Evolutionary conservation across 148 eudicot species (phyloP).

Genomic region (Cornus kousa): DNA sequence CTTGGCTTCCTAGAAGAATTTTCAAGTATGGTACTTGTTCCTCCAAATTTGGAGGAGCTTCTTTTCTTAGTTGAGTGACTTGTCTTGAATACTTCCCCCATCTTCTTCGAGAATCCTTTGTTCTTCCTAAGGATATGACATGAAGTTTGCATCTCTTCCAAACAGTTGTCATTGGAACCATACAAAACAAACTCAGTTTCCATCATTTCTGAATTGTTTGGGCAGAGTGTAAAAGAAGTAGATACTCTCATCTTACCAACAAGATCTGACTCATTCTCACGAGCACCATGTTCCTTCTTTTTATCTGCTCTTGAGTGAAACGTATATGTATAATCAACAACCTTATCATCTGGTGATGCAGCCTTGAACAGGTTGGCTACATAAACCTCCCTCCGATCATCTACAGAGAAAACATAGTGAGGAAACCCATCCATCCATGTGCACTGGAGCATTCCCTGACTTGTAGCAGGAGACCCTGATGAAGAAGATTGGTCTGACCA

Average conservation of each 20-base stretch:
- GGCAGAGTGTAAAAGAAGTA: constrained; percentile 39
- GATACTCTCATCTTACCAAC: constrained; percentile 83
- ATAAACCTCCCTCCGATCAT: constrained; percentile 63
- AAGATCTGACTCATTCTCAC: constrained; percentile 33
- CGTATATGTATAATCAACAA: constrained; percentile 50
- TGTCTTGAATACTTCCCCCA: constrained; percentile 51
- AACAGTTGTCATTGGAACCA: constrained; percentile 35
- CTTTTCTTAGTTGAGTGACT: constrained; percentile 43
- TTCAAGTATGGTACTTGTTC: constrained; percentile 32
- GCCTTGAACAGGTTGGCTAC: constrained; percentile 45
- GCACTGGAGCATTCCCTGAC: constrained; percentile 70
- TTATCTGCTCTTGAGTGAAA: constrained; percentile 43
- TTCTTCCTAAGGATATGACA: constrained; percentile 34
- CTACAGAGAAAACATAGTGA: constrained; percentile 67
- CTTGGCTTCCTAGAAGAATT: constrained; percentile 27
- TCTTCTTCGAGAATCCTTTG: constrained; percentile 55
- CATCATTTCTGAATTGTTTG: constrained; percentile 40
- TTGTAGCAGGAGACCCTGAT: constrained; percentile 22
- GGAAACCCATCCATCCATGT: constrained; percentile 66
- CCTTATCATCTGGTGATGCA: constrained; percentile 31
- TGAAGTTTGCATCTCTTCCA: constrained; percentile 31
- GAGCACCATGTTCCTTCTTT: constrained; percentile 26
- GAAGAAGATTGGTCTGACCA: constrained; percentile 43
- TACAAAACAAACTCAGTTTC: constrained; percentile 74
- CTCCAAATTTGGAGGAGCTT: constrained; percentile 30